A percentile compares a stretch with the other conserved stretches of the same genome.
These are phyloP conservation scores for Citrus reticulata DNA, from an alignment of 345 rosid species.

Conservation along the genomic window DNA sequence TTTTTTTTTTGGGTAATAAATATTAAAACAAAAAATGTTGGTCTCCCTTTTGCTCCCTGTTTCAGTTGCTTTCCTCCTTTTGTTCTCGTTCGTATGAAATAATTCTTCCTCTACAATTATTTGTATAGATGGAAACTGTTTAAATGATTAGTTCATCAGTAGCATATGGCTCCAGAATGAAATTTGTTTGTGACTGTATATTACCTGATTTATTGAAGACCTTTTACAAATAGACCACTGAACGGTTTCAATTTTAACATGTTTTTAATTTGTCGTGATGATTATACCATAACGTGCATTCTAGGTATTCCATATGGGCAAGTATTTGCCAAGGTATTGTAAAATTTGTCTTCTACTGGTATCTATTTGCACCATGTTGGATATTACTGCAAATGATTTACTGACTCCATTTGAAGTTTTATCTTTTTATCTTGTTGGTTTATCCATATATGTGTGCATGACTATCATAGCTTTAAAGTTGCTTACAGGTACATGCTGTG, in stretches of 20 bases:
- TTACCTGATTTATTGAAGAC: neutral
- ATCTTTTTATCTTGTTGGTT: slow-evolving; percentile 12
- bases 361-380: slow-evolving; percentile 7
- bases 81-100: neutral
- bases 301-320: slow-evolving; percentile 12
- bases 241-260: neutral
- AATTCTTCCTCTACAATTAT: neutral
- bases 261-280: slow-evolving; percentile 10
- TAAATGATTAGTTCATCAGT: neutral
- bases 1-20: neutral
- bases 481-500: slow-evolving; percentile 50
- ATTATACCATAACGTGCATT: slow-evolving; percentile 8
- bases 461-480: slow-evolving; percentile 41
- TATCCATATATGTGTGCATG: slow-evolving; percentile 10
- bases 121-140: neutral
- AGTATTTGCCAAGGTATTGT: slow-evolving; percentile 18
- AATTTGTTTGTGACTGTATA: neutral
- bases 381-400: slow-evolving; percentile 7
- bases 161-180: neutral
- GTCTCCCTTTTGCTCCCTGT: neutral
- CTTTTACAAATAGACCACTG: neutral
- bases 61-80: neutral
- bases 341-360: slow-evolving; percentile 13
- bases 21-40: neutral
- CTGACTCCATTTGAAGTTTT: slow-evolving; percentile 14